Evolutionary conservation across 768 basidiomycete species (phyloP).

Genomic region (Kwoniella bestiolae): DNA sequence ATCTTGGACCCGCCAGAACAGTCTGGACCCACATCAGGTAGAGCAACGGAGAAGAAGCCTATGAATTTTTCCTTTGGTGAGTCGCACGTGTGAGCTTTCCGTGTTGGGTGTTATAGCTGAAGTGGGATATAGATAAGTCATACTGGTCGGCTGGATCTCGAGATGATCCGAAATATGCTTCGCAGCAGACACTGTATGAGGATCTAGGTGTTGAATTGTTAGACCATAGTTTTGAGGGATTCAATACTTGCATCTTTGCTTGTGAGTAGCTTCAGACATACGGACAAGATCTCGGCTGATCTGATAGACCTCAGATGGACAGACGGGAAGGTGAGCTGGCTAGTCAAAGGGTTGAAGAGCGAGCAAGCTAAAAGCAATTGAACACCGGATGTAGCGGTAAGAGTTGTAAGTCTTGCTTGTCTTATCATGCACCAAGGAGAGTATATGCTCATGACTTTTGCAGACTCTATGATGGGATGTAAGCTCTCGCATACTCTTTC

Average conservation of each 20-base stretch:
- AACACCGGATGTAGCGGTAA: conserved; percentile 42
- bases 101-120: no score
- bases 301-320: no score
- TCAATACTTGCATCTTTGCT: conserved; percentile 98
- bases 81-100: conserved; percentile 7
- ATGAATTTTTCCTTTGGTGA: conserved; percentile 80
- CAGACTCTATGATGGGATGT: conserved; percentile 61
- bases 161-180: conserved; percentile 88
- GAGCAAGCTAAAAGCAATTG: conserved; percentile 17
- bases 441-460: conserved; percentile 27
- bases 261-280: no score
- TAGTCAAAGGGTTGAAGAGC: background rate
- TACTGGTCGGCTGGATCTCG: conserved; percentile 94
- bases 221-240: conserved; percentile 93
- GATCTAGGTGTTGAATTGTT: conserved; percentile 92
- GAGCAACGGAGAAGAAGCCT: conserved; percentile 85
- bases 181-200: conserved; percentile 90
- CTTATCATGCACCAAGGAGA: background rate
- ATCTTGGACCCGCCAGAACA: conserved; percentile 85
- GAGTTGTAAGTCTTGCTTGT: conserved; percentile 40
- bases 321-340: conserved; percentile 54
- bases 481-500: conserved; percentile 32
- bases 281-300: no score
- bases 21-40: conserved; percentile 61
- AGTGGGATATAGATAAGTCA: conserved; percentile 70